Conservation (phyloP, 176 grass and related monocot species). For the Ensete ventricosum region DNA sequence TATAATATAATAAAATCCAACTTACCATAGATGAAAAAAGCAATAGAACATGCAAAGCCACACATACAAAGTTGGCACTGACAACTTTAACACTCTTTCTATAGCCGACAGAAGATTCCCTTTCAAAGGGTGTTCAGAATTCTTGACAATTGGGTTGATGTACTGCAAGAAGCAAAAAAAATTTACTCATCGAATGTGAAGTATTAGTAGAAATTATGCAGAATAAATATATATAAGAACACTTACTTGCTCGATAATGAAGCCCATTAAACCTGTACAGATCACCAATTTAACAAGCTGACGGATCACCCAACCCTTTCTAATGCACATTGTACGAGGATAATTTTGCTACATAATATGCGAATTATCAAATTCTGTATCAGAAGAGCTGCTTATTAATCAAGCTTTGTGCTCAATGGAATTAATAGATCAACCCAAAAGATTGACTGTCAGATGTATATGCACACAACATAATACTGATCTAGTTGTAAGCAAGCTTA, state of each 20-base stretch:
- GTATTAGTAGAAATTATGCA: not conserved
- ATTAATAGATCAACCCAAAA: too few relatives aligned
- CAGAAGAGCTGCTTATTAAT: too few relatives aligned
- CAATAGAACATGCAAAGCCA: conserved; percentile 99
- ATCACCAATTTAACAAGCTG: conserved; percentile 74
- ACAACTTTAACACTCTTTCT: conserved; percentile 93
- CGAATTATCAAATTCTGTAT: not conserved
- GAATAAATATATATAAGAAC: conserved; percentile 2
- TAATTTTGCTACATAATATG: conserved; percentile 63
- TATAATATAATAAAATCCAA: not conserved
- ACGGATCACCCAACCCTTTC: conserved; percentile 73
- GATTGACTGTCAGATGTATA: too few relatives aligned
- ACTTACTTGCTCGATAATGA: conserved; percentile 93
- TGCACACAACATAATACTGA: too few relatives aligned
- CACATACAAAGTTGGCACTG: conserved; percentile 86
- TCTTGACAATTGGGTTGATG: conserved; percentile 95
- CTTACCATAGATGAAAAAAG: conserved; percentile 97
- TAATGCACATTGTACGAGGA: conserved; percentile 59
- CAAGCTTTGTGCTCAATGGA: too few relatives aligned
- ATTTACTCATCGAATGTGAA: not conserved
- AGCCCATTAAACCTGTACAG: conserved; percentile 95
- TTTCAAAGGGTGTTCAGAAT: conserved; percentile 88
- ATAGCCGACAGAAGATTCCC: conserved; percentile 85
- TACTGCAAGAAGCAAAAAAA: conserved; percentile 44
- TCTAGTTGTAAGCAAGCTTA: too few relatives aligned